phyloP scores from a whole-genome alignment of 106 monocot genomes.

The Allium fistulosum region DNA sequence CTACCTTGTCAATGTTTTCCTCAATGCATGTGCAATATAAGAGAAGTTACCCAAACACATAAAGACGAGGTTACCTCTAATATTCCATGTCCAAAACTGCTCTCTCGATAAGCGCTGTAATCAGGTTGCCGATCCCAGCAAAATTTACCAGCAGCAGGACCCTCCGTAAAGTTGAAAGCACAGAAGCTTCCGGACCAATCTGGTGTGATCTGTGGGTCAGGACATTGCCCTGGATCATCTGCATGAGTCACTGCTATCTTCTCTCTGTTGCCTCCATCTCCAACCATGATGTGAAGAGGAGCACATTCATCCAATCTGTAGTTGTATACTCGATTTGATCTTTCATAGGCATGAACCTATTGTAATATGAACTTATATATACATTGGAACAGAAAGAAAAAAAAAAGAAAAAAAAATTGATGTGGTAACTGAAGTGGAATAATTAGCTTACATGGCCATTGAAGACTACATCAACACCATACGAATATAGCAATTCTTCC shows the following conservation, averaged over 20 bases:
- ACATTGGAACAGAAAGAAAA: background rate
- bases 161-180: slow-evolving; percentile 65
- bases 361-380: background rate
- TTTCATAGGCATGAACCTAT: slow-evolving; percentile 94
- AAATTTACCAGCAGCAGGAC: slow-evolving; percentile 53
- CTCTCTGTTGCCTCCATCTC: slow-evolving; percentile 91
- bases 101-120: slow-evolving; percentile 58
- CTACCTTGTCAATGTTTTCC: too few species aligned
- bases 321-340: slow-evolving; percentile 87
- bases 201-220: slow-evolving; percentile 38
- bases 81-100: slow-evolving; percentile 79
- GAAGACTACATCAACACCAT: slow-evolving; percentile 79
- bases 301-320: slow-evolving; percentile 68
- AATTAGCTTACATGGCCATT: slow-evolving; percentile 77
- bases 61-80: slow-evolving; percentile 47
- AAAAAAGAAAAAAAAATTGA: background rate
- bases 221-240: slow-evolving; percentile 75
- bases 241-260: slow-evolving; percentile 74
- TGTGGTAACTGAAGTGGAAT: background rate
- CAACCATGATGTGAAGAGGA: slow-evolving; percentile 69
- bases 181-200: slow-evolving; percentile 57
- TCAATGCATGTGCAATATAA: too few species aligned
- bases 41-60: too few species aligned
- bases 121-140: slow-evolving; percentile 66
- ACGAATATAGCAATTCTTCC: slow-evolving; percentile 79